These are phyloP conservation scores for Pseudogymnoascus sp. DNA, from an alignment of 2,329 filamentous ascomycete species.

Conservation along the genomic window DNA sequence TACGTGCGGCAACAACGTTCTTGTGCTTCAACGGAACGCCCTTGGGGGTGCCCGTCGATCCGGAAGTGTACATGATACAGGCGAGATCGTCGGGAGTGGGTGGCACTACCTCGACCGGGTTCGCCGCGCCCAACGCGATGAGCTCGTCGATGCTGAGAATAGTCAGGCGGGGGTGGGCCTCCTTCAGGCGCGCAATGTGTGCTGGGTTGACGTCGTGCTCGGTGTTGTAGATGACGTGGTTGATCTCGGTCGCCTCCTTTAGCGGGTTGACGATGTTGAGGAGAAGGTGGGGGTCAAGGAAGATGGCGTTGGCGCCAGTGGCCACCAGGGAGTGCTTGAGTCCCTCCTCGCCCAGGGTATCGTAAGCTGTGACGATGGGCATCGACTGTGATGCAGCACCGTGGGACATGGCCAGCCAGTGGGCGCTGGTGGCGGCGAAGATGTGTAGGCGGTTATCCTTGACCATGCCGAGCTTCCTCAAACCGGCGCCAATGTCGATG, in stretches of 20 bases:
- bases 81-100: constrained; percentile 71
- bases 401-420: constrained; percentile 44
- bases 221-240: constrained; percentile 46
- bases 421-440: constrained; percentile 52
- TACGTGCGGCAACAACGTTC: constrained; percentile 71
- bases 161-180: constrained; percentile 45
- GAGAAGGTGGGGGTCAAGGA: constrained; percentile 71
- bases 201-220: constrained; percentile 41
- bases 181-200: constrained; percentile 42
- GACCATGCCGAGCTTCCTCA: constrained; percentile 63
- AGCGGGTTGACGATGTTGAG: constrained; percentile 49
- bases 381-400: constrained; percentile 69
- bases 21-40: constrained; percentile 79
- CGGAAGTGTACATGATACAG: constrained; percentile 81
- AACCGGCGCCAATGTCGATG: constrained; percentile 58
- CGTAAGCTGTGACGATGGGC: constrained; percentile 87
- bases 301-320: constrained; percentile 73
- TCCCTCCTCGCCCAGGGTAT: constrained; percentile 77
- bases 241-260: constrained; percentile 45
- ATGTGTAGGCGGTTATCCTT: constrained; percentile 67
- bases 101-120: constrained; percentile 60
- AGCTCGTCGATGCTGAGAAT: constrained; percentile 46
- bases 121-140: constrained; percentile 41
- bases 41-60: constrained; percentile 82
- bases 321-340: constrained; percentile 78